Evolutionary conservation across 805 yeast genomes (phyloP).

Genomic region (Ogataea ganodermae): DNA sequence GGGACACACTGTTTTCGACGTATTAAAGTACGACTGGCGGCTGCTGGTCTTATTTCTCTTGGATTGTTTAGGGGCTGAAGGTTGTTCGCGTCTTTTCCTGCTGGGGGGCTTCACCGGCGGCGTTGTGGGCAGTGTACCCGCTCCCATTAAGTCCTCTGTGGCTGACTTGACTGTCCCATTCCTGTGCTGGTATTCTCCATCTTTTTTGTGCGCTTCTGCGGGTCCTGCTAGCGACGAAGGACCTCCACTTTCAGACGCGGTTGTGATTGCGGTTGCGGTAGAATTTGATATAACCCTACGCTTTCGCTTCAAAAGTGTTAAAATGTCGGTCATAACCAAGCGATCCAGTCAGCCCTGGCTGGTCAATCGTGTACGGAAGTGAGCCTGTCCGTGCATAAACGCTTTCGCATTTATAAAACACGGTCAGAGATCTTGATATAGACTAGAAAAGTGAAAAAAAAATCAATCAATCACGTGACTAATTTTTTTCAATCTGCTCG

Average conservation of each 20-base stretch:
- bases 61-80: neutral
- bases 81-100: neutral
- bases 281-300: no score
- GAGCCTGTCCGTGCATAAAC: neutral
- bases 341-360: no score
- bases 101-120: slow-evolving; percentile 6
- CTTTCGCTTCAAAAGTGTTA: slow-evolving; percentile 2
- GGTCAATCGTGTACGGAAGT: no score
- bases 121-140: slow-evolving; percentile 17
- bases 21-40: slow-evolving; percentile 22
- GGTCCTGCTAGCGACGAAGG: neutral
- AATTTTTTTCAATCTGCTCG: neutral
- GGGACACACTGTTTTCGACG: slow-evolving; percentile 39
- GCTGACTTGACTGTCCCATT: neutral
- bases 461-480: neutral
- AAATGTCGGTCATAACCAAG: slow-evolving; percentile 4
- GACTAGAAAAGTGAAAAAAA: neutral
- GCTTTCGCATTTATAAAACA: neutral
- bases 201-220: neutral
- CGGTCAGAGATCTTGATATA: neutral
- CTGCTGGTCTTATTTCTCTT: neutral
- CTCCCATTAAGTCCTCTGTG: neutral
- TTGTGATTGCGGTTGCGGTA: neutral
- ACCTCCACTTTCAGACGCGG: neutral
- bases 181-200: neutral